Base-by-base conservation (phyloP, 768 basidiomycete species). In the Podaxis mareebaensis region DNA sequence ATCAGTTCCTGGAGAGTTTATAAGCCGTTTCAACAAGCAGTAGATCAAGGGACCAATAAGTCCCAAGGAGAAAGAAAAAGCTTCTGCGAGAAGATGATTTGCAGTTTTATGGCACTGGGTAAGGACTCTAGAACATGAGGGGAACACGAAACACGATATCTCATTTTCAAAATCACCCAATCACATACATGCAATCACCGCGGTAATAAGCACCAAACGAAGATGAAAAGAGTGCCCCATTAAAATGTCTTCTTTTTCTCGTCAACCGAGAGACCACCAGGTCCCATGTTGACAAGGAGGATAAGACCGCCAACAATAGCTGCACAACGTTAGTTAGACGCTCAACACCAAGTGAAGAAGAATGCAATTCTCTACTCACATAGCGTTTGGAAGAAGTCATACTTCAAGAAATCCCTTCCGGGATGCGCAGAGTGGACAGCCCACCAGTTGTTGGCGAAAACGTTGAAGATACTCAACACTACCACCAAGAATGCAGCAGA, bases 391-490 rank as follows among this genome's bases (percentile, higher is more conserved):
- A 97, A 98, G 81, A 99, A 99, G 78, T 99, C 97, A 72, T 98
- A 96, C 92, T 98, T 98, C 71, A 99, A 86, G 88, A 99, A 99
- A 74, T 99, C 97, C 26, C 96, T 85, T 71, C 96, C 93, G 66
- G 96, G 96, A 75, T 99, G 97, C 49, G 89, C 86, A 51, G 89
- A 85, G 74, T 95, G 90, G 24, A 99, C 89, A 68, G 85, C 89
- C 96, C 96, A 99, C 92, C 93, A 99, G 78, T 98, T 97, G 83
- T 99, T 99, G 76, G 92, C 93, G 70, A 96, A 93, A 38, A 96
- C 95, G 74, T 99, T 99, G 89, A 99, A 98, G 69, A 93, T 75
- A 72, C 92, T 93, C 70, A 99, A 77, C 3, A 95, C 83, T 66
- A 97, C 76, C 64, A 98, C 96, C 65, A 99, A 85, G 87, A 99